Base-by-base conservation (phyloP, 768 basidiomycete species). In the Coprinopsis sp. region DNA sequence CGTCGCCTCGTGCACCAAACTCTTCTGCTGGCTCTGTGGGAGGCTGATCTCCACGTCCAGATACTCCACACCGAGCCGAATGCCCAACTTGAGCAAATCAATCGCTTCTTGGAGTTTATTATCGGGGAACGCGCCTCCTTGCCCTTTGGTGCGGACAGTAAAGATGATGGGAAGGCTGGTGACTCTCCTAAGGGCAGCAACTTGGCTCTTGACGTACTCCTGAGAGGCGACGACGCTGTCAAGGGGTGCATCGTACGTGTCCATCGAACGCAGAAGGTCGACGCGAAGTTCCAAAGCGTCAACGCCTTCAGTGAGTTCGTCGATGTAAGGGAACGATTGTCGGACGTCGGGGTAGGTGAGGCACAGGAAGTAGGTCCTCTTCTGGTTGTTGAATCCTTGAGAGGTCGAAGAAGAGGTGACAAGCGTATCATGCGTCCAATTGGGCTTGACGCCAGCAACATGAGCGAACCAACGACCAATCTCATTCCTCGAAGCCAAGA, bases 221-320 rank as follows among this genome's bases (percentile, higher is more conserved):
- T 70, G 57, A 1, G 88, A 69, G 1, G 93, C 86, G 19, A 90
- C 78, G 47, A 72, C 72, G 1, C 76, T 72, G 1, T 69, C 71
- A 19, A 73, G 60, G n/a, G 67, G 60, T 38, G 74, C 76, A 18
- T 65, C 59, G 47, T 77, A 71, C 44, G 71, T 69, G 0, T 66
- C 56, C n/a, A n/a, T n/a, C 18, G 58, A 79, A 13, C 78, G 81
- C 16, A 99, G 73, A 6, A 98, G 76, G 62, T 99, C 96, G 10
- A 92, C 93, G 8, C 95, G 82, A n/a, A 98, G 61, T 63, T 99
- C 96, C 49, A 98, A 66, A 0, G 93, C 95, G 58, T 98, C 94
- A 6, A 84, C 88, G 3, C 96, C 96, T 14, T 79, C 73, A 0
- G 79, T 79, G 49, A 99, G 64, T 34, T 85, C 78, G 18, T 88